Evolutionary conservation across 225 moss, liverwort and hornwort genomes (phyloP), one percentile per base, ranked within the genome.

Genomic region (Antitrichia curtipendula): DNA sequence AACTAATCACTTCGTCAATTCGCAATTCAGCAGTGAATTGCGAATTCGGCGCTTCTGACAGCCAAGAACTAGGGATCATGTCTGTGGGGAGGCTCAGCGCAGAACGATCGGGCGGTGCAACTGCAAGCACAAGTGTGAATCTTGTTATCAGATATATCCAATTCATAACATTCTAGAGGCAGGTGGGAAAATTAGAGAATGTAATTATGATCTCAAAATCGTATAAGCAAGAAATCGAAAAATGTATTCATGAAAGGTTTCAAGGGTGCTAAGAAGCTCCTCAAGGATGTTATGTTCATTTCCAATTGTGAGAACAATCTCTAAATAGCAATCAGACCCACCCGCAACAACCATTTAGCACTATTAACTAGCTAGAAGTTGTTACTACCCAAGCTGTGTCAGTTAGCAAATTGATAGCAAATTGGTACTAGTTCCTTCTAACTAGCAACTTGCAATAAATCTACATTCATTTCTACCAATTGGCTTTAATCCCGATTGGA

Each of bases 1-100:
- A 95, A 64, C 84, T 81, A 10, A 96, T 89, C 13, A 97, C 78
- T 17, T 95, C 91, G 45, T 93, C 92, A 28, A 95, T 94, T 73
- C 84, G 93, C 16, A 93, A 78, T 47, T 56, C 80, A 14, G 56
- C 69, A 3, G 50, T 36, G 20, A n/a, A n/a, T n/a, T n/a, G n/a
- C n/a, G 66, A 34, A 22, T 54, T 79, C 17, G 83, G 54, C 34
- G 31, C 75, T 27, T 88, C 80, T 32, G 58, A 78, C 20, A 78
- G 90, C 90, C 90, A 88, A 72, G 60, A 85, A 28, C 74, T 50
- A 22, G 91, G 58, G 38, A 64, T 34, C 86, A 88, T 80, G 64
- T 75, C 87, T 41, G 82, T 45, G 27, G 91, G 87, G 34, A 89
- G 62, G 57, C 60, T 81, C 34, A 91, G 83, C 27, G 45, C 65